Base-by-base conservation (phyloP, 805 yeast species). In the Sporopachydermia quercuum region DNA sequence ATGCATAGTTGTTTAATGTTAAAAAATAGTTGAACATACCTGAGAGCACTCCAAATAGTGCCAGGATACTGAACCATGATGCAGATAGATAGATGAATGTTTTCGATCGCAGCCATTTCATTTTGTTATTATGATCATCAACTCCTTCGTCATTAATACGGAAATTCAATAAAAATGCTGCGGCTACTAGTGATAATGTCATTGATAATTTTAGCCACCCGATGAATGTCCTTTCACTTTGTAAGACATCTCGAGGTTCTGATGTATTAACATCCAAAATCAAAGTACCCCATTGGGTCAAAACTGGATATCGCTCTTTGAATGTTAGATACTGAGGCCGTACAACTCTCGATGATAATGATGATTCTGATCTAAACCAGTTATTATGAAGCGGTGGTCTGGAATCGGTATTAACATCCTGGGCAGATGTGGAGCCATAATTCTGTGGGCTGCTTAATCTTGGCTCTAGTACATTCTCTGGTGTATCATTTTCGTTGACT, bases 171-270 rank as follows among this genome's bases (percentile, higher is more conserved):
- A 23, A n/a, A n/a, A 23, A 23, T 8, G 30, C 30, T 23, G 30
- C 30, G n/a, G 30, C 19, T 8, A 36, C 34, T 11, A 36, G n/a
- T n/a, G 34, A 6, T 14, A 36, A 14, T n/a, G 33, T 36, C 14
- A 36, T 8, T 36, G 34, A 14, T n/a, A 36, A n/a, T n/a, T 15
- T 36, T 14, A 36, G 6, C 38, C 38, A 36, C 8, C 27, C 8
- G n/a, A 36, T 6, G n/a, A 36, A 16, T 36, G 38, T 36, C 38
- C 38, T 11, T 18, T 36, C 38, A 8, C 27, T 13, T 14, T 36
- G 38, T 19, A 36, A 14, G n/a, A 36, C n/a, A 18, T 36, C 38
- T n/a, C 38, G 38, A 14, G 38, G 19, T 16, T 36, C 38, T 8
- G 19, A 11, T 5, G 38, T 36, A 14, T 36, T 36, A n/a, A 11